These are phyloP conservation scores for Saccharomycopsis crataegensis DNA, from an alignment of 1,139 yeast species.

Conservation along the genomic window DNA sequence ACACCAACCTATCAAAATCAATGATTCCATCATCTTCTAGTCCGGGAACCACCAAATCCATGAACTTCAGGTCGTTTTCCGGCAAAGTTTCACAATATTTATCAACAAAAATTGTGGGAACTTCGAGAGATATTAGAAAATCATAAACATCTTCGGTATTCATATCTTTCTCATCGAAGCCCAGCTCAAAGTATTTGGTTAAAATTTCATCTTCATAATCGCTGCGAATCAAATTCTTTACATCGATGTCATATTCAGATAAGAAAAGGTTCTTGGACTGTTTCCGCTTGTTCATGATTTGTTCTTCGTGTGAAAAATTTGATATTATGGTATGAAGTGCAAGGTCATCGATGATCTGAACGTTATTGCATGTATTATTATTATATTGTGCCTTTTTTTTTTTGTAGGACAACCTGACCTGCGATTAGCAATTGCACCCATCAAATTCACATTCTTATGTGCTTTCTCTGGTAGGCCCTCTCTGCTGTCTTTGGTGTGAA, in stretches of 20 bases:
- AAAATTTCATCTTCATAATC: constrained; percentile 14
- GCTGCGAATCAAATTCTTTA: constrained; percentile 2
- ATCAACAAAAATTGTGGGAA: constrained; percentile 5
- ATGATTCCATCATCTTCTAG: constrained; percentile 30
- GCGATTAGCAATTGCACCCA: no score
- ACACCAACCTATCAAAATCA: constrained; percentile 39
- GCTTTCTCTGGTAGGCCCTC: no score
- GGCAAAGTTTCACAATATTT: constrained; percentile 1
- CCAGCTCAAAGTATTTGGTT: constrained; percentile 15
- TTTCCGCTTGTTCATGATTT: neutral
- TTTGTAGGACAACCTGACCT: no score
- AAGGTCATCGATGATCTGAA: no score
- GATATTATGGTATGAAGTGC: no score
- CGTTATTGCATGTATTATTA: no score
- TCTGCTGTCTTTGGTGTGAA: no score
- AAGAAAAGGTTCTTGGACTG: constrained; percentile 5
- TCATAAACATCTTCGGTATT: constrained; percentile 4
- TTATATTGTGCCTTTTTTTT: no score
- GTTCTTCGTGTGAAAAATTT: no score
- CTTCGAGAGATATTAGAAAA: constrained; percentile 9
- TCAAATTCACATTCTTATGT: no score
- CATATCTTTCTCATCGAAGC: constrained; percentile 19
- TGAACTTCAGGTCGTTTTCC: neutral
- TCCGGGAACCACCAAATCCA: constrained; percentile 7
- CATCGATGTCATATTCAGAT: constrained; percentile 3